phyloP scores from a whole-genome alignment of 1,284 basidiomycete species.

The Cryptococcus amylolentus region DNA sequence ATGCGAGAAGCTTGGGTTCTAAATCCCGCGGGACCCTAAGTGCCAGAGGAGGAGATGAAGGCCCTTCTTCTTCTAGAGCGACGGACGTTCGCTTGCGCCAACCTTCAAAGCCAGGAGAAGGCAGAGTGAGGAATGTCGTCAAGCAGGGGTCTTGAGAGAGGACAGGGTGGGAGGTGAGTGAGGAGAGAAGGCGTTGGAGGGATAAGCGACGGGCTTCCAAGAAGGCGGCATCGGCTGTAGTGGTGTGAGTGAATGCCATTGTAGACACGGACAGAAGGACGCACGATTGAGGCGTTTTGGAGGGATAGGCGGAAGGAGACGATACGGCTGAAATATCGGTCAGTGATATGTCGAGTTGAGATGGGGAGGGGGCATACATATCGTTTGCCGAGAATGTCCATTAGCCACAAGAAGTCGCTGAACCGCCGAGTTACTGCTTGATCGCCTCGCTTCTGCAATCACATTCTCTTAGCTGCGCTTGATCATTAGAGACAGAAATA shows the following conservation, averaged over 20 bases:
- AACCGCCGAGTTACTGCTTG: conserved; percentile 56
- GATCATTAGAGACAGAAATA: conserved; percentile 8
- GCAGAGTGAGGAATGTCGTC: conserved; percentile 72
- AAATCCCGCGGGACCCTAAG: conserved; percentile 88
- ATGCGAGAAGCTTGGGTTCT: conserved; percentile 74
- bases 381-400: conserved; percentile 66
- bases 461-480: background rate
- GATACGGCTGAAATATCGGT: conserved; percentile 60
- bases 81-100: conserved; percentile 66
- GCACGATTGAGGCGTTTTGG: conserved; percentile 84
- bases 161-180: conserved; percentile 81
- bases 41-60: conserved; percentile 73
- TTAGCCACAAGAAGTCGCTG: conserved; percentile 84
- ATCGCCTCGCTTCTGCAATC: conserved; percentile 27
- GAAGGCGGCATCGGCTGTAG: conserved; percentile 74
- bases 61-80: conserved; percentile 80
- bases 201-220: conserved; percentile 85
- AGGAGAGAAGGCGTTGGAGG: conserved; percentile 73
- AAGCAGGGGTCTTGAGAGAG: conserved; percentile 81
- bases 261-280: conserved; percentile 37
- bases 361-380: conserved; percentile 37
- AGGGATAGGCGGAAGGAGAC: conserved; percentile 79
- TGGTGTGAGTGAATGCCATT: background rate
- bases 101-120: conserved; percentile 63
- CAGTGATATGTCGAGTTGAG: background rate